These are phyloP conservation scores for Clavulina sp. DNA, from an alignment of 768 basidiomycete genomes.

Conservation along the genomic window DNA sequence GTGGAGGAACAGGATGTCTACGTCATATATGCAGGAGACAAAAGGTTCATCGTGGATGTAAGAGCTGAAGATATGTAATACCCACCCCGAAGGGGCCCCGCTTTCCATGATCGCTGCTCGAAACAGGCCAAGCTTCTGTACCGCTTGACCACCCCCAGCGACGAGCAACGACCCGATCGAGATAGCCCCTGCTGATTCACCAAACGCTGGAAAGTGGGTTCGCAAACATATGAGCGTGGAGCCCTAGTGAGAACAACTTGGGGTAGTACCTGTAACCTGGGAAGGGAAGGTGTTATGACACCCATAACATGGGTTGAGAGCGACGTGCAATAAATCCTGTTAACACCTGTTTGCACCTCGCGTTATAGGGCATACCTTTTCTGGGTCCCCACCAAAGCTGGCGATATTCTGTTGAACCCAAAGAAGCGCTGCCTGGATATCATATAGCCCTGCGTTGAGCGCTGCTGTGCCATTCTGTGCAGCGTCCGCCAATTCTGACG, in stretches of 20 bases:
- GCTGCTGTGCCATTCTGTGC: too few relatives aligned
- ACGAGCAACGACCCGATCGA: not conserved
- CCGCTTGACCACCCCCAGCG: not conserved
- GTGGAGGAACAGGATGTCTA: too few relatives aligned
- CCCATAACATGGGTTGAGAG: not conserved
- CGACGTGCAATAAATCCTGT: not conserved
- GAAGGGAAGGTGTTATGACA: not conserved
- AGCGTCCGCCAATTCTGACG: not conserved
- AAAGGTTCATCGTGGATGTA: too few relatives aligned
- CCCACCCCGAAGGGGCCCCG: not conserved
- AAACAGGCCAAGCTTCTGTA: not conserved
- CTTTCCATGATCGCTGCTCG: not conserved
- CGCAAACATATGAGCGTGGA: not conserved
- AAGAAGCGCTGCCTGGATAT: not conserved
- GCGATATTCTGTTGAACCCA: slow-evolving; percentile 8
- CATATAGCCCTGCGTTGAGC: not conserved
- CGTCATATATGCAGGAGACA: too few relatives aligned
- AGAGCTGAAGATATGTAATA: too few relatives aligned
- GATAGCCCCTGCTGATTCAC: not conserved
- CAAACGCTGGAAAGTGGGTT: not conserved
- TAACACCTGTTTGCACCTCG: too few relatives aligned
- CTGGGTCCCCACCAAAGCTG: slow-evolving; percentile 7
- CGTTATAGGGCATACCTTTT: slow-evolving; percentile 1
- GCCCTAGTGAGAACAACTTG: not conserved
- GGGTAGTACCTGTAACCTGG: not conserved